phyloP scores from a whole-genome alignment of 2,329 filamentous ascomycete species.

The Pestalotiopsis fici region DNA sequence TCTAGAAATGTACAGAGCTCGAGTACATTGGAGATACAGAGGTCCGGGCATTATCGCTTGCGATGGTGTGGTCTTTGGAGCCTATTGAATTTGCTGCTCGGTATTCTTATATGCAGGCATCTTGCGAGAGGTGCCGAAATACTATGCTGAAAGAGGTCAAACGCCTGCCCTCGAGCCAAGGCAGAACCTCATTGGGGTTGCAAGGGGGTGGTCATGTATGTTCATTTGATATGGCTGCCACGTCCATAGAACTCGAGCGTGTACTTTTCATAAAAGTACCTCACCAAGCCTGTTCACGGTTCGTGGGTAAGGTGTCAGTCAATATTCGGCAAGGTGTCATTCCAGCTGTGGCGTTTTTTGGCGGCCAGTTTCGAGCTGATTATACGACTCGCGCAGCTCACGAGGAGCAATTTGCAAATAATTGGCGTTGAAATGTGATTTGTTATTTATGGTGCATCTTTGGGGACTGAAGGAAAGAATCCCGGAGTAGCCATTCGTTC shows the following conservation, averaged over 20 bases:
- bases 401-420: background rate
- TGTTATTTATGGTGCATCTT: conserved; percentile 28
- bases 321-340: background rate
- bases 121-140: background rate
- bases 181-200: background rate
- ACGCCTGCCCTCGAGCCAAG: background rate
- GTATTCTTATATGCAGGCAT: background rate
- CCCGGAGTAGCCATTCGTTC: conserved; percentile 78
- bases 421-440: background rate
- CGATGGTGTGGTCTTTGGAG: background rate
- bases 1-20: conserved; percentile 2
- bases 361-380: background rate
- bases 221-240: background rate
- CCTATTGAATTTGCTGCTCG: background rate
- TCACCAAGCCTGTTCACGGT: background rate
- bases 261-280: background rate
- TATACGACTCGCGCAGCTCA: background rate
- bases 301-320: background rate
- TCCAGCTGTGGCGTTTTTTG: background rate
- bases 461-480: conserved; percentile 85
- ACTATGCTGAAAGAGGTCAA: background rate
- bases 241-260: background rate
- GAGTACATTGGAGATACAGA: background rate
- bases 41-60: background rate
- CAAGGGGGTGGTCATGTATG: background rate